Base-by-base conservation (phyloP, 2,329 filamentous ascomycete species). In the Davidsoniella virescens region DNA sequence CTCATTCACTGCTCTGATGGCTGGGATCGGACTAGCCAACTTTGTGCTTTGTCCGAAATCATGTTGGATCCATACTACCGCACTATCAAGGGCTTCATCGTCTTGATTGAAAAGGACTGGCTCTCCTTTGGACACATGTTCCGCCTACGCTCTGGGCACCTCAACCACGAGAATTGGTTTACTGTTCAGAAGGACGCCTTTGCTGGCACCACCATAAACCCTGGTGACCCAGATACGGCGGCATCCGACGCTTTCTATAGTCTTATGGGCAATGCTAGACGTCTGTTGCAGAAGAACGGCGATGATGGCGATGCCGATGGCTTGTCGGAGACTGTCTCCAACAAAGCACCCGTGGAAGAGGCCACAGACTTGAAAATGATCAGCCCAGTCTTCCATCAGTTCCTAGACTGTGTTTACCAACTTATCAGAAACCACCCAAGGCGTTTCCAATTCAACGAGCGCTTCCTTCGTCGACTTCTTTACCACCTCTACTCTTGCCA, bases 91-190 rank as follows among this genome's bases (percentile, higher is more conserved):
- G 92, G 92, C 1, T 98, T 96, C 63, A 88, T 96, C 57, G 80
- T 94, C 2, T 69, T 98, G 5, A 75, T 98, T 2, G 92, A 98
- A 64, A 98, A 98, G 63, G 92, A 98, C 61, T 98, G 92, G 86
- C 67, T 98, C 10, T 92, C 90, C 0, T 98, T 95, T 66, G 92
- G 92, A 1, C 90, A 98, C 65, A 95, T 94, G 82, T 98, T 98
- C 65, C 80, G 87, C 50, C 79, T 94, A 59, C 80, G 92, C n/a
- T 85, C 85, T 12, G 92, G 92, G 2, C 84, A 84, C 57, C 67
- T 96, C 50, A 87, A 80, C 59, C 85, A 85, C 56, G 90, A 96
- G 56, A 94, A 93, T 60, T 96, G 88, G 87, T 98, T 98, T 61
- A 72, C 78, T 16, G 76, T 86, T 23, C 86, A 95, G 62, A 88